Base-by-base conservation (phyloP, 2,329 filamentous ascomycete species). In the Erysiphe neolycopersici region DNA sequence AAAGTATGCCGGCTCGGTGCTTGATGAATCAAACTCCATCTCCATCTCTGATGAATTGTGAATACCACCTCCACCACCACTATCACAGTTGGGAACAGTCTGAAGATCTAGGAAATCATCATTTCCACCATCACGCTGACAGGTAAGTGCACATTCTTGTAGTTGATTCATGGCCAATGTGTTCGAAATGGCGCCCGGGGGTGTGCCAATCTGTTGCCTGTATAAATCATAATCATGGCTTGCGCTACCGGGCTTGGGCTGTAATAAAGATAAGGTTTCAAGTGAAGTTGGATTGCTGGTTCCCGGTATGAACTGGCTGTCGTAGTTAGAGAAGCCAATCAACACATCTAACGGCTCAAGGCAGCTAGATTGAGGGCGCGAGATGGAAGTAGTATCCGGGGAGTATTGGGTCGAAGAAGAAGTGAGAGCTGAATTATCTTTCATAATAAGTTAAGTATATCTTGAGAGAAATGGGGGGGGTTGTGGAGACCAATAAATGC, bases 221-320 rank as follows among this genome's bases (percentile, higher is more conserved):
- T 94, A 91, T 56, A 82, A 75, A 55, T 84, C 81, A 66, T 95
- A 95, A 61, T 92, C 82, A 63, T 94, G 85, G 60, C 83, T 93
- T 9, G 89, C 87, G 32, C 75, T 81, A 41, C 73, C 75, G 55
- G 85, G 71, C 17, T 68, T 62, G 50, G 68, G 68, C 48, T 76
- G 69, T 16, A 40, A n/a, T 14, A 16, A 30, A 13, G 38, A 14
- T n/a, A 16, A 29, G 38, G 19, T n/a, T 9, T 18, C 13, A 26
- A 40, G 5, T n/a, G 19, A 40, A 26, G 38, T 4, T 40, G 16
- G 14, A 5, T 29, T n/a, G 12, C 18, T 14, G 22, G 14, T 16
- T 11, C 19, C 16, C 16, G 18, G 5, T 18, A 14, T 40, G 19
- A 40, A 29, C 13, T 40, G 18, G 10, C 14, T 4, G 13, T 40